phyloP scores from a whole-genome alignment of 176 grass and related monocot species.

The Triticum timopheevii region DNA sequence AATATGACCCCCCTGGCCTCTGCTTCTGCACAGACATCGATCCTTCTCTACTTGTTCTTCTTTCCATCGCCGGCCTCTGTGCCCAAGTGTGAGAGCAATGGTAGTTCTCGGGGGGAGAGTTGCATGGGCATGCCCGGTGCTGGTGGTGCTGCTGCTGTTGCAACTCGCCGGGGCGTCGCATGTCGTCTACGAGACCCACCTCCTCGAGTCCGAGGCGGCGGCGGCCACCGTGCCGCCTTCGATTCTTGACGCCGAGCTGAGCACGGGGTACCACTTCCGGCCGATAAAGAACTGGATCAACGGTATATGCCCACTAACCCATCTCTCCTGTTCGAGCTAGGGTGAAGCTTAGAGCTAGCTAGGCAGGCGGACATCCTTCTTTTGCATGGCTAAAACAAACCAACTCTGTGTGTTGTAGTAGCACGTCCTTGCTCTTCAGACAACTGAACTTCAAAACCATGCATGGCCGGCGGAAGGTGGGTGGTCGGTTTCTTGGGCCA shows the following conservation, averaged over 20 bases:
- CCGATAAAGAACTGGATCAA: conserved; percentile 76
- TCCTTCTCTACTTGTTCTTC: neutral
- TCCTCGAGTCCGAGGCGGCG: conserved; percentile 1
- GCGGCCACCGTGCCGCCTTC: conserved; percentile 37
- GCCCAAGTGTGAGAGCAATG: conserved; percentile 23
- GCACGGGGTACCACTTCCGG: conserved; percentile 65
- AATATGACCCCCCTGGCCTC: conserved; percentile 28
- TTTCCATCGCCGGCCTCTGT: neutral
- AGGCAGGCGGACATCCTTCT: neutral
- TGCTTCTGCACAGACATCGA: conserved; percentile 20
- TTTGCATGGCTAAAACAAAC: neutral
- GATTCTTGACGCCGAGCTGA: conserved; percentile 36
- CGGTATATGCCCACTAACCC: conserved; percentile 39
- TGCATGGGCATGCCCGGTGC: conserved; percentile 23
- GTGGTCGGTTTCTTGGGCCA: neutral
- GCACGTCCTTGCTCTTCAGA: neutral
- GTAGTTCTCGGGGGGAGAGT: neutral
- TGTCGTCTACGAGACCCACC: conserved; percentile 28
- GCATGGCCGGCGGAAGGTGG: neutral
- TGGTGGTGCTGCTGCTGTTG: conserved; percentile 10
- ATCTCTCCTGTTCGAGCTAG: neutral
- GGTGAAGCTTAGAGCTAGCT: neutral
- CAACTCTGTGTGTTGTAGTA: neutral
- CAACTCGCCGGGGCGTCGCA: conserved; percentile 51
- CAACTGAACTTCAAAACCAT: neutral